These are phyloP conservation scores for Russula compacta DNA, from an alignment of 768 basidiomycete species.

Conservation along the genomic window DNA sequence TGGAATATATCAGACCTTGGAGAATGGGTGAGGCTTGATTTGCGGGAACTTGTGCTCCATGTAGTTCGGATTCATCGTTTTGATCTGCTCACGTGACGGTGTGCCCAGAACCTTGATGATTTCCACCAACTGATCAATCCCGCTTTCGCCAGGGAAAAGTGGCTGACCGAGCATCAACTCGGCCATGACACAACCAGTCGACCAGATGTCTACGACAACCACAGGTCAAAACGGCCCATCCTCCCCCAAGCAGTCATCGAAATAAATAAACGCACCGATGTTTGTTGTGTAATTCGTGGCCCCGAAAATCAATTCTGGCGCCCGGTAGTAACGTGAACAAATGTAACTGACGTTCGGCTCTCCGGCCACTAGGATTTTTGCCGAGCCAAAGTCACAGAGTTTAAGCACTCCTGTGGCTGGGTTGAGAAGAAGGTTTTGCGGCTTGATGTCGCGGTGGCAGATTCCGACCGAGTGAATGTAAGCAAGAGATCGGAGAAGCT, in stretches of 20 bases:
- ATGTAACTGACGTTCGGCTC: constrained; percentile 99
- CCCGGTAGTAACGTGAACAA: constrained; percentile 98
- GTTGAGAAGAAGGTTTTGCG: constrained; percentile 96
- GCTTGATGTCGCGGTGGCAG: constrained; percentile 99
- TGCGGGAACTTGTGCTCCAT: constrained; percentile 99
- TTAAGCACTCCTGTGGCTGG: constrained; percentile 95
- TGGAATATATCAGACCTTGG: constrained; percentile 51
- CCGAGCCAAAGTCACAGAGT: constrained; percentile 97
- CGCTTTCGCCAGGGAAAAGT: constrained; percentile 96
- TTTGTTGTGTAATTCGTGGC: constrained; percentile 99
- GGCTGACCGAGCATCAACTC: constrained; percentile 99
- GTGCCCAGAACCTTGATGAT: constrained; percentile 99
- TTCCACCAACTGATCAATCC: constrained; percentile 98
- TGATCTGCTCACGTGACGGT: constrained; percentile 97
- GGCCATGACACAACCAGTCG: constrained; percentile 99
- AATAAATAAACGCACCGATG: constrained; percentile 60
- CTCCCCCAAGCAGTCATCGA: background rate
- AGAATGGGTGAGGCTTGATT: constrained; percentile 99
- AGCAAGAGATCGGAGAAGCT: constrained; percentile 93
- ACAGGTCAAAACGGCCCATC: background rate
- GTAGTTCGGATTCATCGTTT: constrained; percentile 99
- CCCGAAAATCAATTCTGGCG: constrained; percentile 98
- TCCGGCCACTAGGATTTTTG: constrained; percentile 95
- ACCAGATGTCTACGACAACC: constrained; percentile 79
- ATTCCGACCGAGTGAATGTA: constrained; percentile 99